Evolutionary conservation across 305 asterid genomes (phyloP).

Genomic region (Plantago lanceolata): DNA sequence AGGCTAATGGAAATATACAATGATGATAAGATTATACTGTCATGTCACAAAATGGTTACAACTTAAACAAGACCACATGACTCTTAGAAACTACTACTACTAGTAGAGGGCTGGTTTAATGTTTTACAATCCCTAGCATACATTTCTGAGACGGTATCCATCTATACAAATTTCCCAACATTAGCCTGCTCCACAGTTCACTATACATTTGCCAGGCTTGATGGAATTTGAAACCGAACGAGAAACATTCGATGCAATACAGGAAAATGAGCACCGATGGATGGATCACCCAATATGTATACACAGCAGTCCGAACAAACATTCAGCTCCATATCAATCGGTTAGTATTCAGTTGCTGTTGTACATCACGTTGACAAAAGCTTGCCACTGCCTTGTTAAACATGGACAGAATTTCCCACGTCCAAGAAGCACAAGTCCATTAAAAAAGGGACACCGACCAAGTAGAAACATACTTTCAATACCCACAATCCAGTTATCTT

Average conservation of each 20-base stretch:
- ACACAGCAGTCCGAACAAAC: too few relatives aligned
- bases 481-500: conserved; percentile 25
- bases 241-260: not conserved
- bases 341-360: conserved; percentile 2
- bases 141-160: conserved; percentile 29
- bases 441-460: conserved; percentile 37
- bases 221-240: conserved; percentile 9
- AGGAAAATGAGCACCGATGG: too few relatives aligned
- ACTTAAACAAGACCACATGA: conserved; percentile 10
- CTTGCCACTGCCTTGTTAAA: conserved; percentile 5
- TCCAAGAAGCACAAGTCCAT: not conserved
- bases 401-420: not conserved
- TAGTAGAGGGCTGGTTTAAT: conserved; percentile 11
- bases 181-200: conserved; percentile 29
- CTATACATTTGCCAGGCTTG: conserved; percentile 28
- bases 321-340: not conserved
- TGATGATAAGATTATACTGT: not conserved
- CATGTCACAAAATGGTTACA: conserved; percentile 16
- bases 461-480: conserved; percentile 23
- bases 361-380: conserved; percentile 4
- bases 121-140: conserved; percentile 27
- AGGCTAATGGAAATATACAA: too few relatives aligned
- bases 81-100: conserved; percentile 23
- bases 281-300: conserved; percentile 17
- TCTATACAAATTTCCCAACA: conserved; percentile 20